phyloP scores from a whole-genome alignment of 176 grass and related monocot genomes.

The Musa itinerans region DNA sequence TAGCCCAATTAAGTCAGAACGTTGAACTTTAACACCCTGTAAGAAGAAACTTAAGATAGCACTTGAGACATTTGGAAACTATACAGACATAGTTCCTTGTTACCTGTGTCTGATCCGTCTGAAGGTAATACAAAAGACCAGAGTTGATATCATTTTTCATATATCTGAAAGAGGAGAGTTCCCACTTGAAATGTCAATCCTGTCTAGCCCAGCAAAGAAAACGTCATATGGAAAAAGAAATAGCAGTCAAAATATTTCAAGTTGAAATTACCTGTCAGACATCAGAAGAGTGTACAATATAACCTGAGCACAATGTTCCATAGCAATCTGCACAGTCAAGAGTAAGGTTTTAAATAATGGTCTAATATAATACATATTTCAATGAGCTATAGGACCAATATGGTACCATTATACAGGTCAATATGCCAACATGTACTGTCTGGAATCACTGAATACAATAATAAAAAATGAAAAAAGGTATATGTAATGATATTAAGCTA shows the following conservation, averaged over 20 bases:
- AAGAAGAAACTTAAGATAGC: constrained; percentile 22
- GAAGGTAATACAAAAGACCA: constrained; percentile 94
- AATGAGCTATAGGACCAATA: too few relatives aligned
- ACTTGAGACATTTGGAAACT: constrained; percentile 16
- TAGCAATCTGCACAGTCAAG: constrained; percentile 39
- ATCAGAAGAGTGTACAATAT: constrained; percentile 92
- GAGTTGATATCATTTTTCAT: constrained; percentile 65
- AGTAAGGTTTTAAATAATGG: background rate
- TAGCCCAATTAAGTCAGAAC: constrained; percentile 72
- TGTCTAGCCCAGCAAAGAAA: constrained; percentile 1
- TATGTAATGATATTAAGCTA: too few relatives aligned
- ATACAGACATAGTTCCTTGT: constrained; percentile 18
- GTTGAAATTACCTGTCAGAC: constrained; percentile 62
- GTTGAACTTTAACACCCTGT: constrained; percentile 84
- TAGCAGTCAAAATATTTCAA: constrained; percentile 1
- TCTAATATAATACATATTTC: background rate
- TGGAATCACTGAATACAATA: too few relatives aligned
- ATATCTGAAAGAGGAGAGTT: constrained; percentile 54
- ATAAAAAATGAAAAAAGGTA: too few relatives aligned
- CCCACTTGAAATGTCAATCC: background rate
- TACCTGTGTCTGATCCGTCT: constrained; percentile 82
- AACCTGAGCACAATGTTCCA: constrained; percentile 82
- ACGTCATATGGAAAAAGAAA: background rate
- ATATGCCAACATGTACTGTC: too few relatives aligned
- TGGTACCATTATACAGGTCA: too few relatives aligned